Base-by-base conservation (phyloP, 163 green algal genomes). In the Scenedesmus sp. region DNA sequence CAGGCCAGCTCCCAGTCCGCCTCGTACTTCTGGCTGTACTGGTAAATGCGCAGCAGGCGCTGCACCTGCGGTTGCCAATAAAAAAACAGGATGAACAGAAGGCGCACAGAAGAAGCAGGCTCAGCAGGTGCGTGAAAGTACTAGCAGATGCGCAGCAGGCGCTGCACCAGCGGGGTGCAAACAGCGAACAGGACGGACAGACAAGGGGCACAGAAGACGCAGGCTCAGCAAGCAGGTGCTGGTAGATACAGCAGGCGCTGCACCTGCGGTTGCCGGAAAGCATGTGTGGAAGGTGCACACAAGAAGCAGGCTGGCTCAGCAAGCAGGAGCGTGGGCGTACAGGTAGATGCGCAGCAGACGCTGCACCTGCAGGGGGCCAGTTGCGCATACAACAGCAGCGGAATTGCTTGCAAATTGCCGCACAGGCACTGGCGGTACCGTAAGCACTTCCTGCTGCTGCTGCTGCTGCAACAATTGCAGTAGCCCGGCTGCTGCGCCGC, bases 21-120 rank as follows among this genome's bases (percentile, higher is more conserved):
- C 81, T 91, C 87, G n/a, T 91, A 91, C 13, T 74, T 73, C 76
- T 91, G 87, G 46, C n/a, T 64, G 57, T 91, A 91, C 87, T 91
- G 87, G 76, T 87, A 91, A 57, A 91, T 87, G 74, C 87, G 87
- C 74, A 91, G 76, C 74, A 91, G 76, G 3, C 87, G 87, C 55
- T 91, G 67, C n/a, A 91, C 87, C 87, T 91, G 87, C 73, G 62
- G 20, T 1, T 26, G 7, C 34, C 4, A 70, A 52, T 4, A 0
- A 18, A 57, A 34, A 13, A 55, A 52, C 18, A 34, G 1, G 2
- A 82, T 54, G 73, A 13, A 55, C 18, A 82, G 1, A 52, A 20
- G 34, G 34, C 34, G 34, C 34, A 26, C 73, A 82, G 73, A 46
- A 52, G 2, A 26, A 3, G 73, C 73, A 82, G 2, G 23, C 18